Base-by-base conservation (phyloP, 228 moss, liverwort and hornwort species). In the Sphagnum fallax region DNA sequence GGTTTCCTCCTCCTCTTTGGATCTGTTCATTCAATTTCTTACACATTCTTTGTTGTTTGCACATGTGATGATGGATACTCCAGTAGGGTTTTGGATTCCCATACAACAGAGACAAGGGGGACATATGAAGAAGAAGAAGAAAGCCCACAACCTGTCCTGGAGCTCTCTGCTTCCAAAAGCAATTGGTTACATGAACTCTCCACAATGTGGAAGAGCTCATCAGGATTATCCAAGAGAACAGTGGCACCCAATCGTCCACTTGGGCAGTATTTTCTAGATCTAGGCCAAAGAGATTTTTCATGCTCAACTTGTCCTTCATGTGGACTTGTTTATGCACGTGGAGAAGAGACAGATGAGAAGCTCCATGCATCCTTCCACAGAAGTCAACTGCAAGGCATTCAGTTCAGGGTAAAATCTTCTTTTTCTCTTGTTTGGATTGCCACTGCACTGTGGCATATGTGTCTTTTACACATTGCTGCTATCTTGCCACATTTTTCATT, bases 181-280 rank as follows among this genome's bases (percentile, higher is more conserved):
- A 50, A 10, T 65, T 48, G n/a, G 69, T 62, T 32, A 69, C 65
- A 49, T 71, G 75, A 50, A 75, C 71, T 0, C 68, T 50, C 13
- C 74, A 71, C 51, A 53, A 61, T 6, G 67, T 65, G 8, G 14
- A 48, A 7, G 64, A 66, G n/a, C 61, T 55, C 52, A 66, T 75
- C 48, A 62, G 70, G 8, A 71, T 73, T 15, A 50, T 50, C 72
- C 0, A 83, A 77, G 79, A 81, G 83, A 74, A 79, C 83, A 47
- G 53, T 79, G 59, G 84, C 87, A 57, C 73, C 73, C 59, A 86
- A 83, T 73, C 79, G 83, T 52, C 68, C 61, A 6, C 59, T 71
- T 61, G 91, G 98, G 6, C 98, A 98, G 66, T 87, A 90, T 53
- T 98, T 98, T 76, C 83, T 98, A 13, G 98, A 98, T 74, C 81